Evolutionary conservation across 1,284 basidiomycete species (phyloP).

Genomic region (Coniferiporia weirii): DNA sequence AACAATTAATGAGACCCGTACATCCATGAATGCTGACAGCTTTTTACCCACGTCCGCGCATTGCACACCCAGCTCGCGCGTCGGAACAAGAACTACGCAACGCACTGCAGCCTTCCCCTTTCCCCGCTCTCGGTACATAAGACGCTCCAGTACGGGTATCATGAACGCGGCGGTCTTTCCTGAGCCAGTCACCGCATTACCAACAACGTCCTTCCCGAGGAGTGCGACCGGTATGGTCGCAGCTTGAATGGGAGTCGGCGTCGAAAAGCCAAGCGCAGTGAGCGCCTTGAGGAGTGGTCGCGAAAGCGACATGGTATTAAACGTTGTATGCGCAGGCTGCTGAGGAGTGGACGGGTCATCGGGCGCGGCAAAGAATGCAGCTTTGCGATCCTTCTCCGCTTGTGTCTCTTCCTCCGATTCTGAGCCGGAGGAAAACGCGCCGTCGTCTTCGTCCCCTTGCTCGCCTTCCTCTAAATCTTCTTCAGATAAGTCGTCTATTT

Average conservation of each 20-base stretch:
- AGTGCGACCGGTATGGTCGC: conserved; percentile 91
- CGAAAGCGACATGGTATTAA: conserved; percentile 84
- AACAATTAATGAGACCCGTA: conserved; percentile 83
- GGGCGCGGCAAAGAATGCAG: conserved; percentile 79
- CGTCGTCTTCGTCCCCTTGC: conserved; percentile 33
- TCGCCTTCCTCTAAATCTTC: conserved; percentile 31
- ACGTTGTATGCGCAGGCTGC: conserved; percentile 50
- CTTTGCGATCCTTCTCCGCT: conserved; percentile 73
- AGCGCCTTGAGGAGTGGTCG: conserved; percentile 86
- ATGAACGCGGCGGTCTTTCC: conserved; percentile 97
- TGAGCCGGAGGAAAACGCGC: conserved; percentile 23
- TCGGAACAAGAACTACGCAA: conserved; percentile 89
- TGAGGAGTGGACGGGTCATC: conserved; percentile 35
- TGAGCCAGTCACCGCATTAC: conserved; percentile 91
- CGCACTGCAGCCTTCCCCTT: conserved; percentile 87
- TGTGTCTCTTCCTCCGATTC: conserved; percentile 49
- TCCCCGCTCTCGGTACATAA: conserved; percentile 84
- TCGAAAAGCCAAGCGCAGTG: conserved; percentile 73
- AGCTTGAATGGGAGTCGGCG: conserved; percentile 93
- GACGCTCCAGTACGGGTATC: conserved; percentile 88
- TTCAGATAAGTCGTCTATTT: conserved; percentile 29
- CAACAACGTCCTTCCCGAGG: conserved; percentile 92
- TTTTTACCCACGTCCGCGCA: conserved; percentile 89
- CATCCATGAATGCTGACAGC: conserved; percentile 82
- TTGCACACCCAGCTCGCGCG: conserved; percentile 91